These are phyloP conservation scores for Candida tibetensis DNA, from an alignment of 805 yeast species.

Conservation along the genomic window DNA sequence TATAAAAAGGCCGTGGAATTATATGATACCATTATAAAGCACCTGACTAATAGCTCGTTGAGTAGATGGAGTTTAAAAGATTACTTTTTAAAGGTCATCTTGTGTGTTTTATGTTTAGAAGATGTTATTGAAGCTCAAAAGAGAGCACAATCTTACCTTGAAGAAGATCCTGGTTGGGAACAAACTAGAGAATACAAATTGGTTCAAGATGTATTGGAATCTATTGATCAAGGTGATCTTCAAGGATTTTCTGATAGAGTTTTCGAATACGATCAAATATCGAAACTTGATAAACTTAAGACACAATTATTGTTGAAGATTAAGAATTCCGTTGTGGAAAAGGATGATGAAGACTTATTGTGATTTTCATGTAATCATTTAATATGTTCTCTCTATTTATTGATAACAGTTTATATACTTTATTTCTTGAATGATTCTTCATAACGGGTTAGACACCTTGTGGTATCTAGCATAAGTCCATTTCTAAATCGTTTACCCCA, in stretches of 20 bases:
- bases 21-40: conserved; percentile 76
- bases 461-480: conserved; percentile 23
- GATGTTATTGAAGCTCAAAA: conserved; percentile 86
- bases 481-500: conserved; percentile 43
- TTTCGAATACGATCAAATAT: conserved; percentile 81
- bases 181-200: conserved; percentile 75
- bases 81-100: conserved; percentile 76
- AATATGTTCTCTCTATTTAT: background rate
- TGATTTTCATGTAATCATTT: conserved; percentile 9
- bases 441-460: conserved; percentile 10
- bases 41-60: conserved; percentile 67
- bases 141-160: conserved; percentile 58
- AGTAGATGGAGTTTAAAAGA: conserved; percentile 93
- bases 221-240: conserved; percentile 77
- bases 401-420: background rate
- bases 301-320: conserved; percentile 79
- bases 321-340: conserved; percentile 67
- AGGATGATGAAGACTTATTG: conserved; percentile 63
- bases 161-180: conserved; percentile 74
- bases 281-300: conserved; percentile 88
- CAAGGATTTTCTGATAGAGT: conserved; percentile 72
- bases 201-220: conserved; percentile 61
- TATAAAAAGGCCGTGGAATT: conserved; percentile 72
- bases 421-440: conserved; percentile 8
- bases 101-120: conserved; percentile 79